phyloP scores from a whole-genome alignment of 306 rosid genomes.

The Ormosia emarginata region DNA sequence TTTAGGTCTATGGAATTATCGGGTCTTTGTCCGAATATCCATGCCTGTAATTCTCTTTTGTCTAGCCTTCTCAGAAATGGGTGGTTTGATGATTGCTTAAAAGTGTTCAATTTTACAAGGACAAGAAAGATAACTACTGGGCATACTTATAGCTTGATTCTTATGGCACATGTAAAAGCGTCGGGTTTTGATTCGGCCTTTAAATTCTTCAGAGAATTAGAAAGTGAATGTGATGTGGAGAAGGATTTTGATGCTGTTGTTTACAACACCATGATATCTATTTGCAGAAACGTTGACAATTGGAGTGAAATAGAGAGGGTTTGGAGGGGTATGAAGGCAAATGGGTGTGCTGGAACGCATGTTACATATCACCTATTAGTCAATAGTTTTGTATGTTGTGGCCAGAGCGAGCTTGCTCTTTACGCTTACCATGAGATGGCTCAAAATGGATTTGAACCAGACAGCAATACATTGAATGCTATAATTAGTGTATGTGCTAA shows the following conservation, averaged over 20 bases:
- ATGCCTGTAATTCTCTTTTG: constrained; percentile 80
- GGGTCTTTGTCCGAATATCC: constrained; percentile 65
- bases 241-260: constrained; percentile 61
- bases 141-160: constrained; percentile 75
- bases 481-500: constrained; percentile 59
- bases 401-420: constrained; percentile 72
- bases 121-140: constrained; percentile 51
- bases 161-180: constrained; percentile 56
- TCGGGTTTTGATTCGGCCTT: constrained; percentile 52
- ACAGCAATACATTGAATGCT: constrained; percentile 58
- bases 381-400: constrained; percentile 55
- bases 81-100: constrained; percentile 53
- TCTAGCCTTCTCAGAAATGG: constrained; percentile 74
- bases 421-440: constrained; percentile 75
- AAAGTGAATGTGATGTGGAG: constrained; percentile 37
- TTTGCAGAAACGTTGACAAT: constrained; percentile 56
- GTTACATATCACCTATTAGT: constrained; percentile 65
- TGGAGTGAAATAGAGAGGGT: constrained; percentile 75
- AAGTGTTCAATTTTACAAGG: constrained; percentile 55
- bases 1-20: constrained; percentile 70
- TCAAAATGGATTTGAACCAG: constrained; percentile 59
- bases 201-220: constrained; percentile 50
- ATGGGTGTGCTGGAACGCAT: constrained; percentile 43
- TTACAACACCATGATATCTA: constrained; percentile 81
- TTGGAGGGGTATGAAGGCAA: constrained; percentile 71